These are phyloP conservation scores for Xylaria longipes DNA, from an alignment of 495 filamentous ascomycete genomes.

Conservation along the genomic window DNA sequence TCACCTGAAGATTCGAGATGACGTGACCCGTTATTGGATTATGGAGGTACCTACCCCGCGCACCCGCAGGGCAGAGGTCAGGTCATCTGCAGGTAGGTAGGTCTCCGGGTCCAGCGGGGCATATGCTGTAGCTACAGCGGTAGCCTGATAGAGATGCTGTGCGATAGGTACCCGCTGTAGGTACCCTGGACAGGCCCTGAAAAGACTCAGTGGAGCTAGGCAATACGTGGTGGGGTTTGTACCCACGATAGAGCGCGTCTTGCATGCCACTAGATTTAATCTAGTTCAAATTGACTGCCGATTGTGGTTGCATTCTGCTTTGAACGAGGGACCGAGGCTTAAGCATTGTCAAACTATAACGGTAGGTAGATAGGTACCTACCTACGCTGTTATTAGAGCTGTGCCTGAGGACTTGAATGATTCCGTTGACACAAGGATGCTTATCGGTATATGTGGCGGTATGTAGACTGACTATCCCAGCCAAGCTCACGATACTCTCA, in stretches of 20 bases:
- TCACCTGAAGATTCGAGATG: constrained; percentile 18
- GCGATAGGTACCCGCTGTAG: constrained; percentile 9
- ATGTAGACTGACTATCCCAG: constrained; percentile 36
- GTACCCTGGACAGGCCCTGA: background rate
- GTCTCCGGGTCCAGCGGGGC: background rate
- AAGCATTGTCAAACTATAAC: background rate
- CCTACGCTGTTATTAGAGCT: background rate
- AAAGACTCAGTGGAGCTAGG: background rate
- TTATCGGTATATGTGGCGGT: constrained; percentile 94
- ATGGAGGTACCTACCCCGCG: constrained; percentile 7
- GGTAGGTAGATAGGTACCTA: no score
- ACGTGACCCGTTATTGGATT: constrained; percentile 15
- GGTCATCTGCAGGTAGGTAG: constrained; percentile 5
- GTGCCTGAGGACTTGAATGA: background rate
- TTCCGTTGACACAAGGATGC: constrained; percentile 62
- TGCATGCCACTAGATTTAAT: background rate
- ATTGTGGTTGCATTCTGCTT: background rate
- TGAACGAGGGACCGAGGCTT: background rate
- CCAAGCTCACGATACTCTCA: constrained; percentile 8
- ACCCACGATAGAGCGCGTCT: background rate
- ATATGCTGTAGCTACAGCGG: constrained; percentile 11
- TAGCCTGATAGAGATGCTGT: background rate
- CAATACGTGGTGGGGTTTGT: background rate
- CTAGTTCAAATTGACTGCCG: background rate
- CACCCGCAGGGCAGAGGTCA: background rate